Evolutionary conservation across 2,329 filamentous ascomycete species (phyloP).

Genomic region (Stromatinia cepivora): DNA sequence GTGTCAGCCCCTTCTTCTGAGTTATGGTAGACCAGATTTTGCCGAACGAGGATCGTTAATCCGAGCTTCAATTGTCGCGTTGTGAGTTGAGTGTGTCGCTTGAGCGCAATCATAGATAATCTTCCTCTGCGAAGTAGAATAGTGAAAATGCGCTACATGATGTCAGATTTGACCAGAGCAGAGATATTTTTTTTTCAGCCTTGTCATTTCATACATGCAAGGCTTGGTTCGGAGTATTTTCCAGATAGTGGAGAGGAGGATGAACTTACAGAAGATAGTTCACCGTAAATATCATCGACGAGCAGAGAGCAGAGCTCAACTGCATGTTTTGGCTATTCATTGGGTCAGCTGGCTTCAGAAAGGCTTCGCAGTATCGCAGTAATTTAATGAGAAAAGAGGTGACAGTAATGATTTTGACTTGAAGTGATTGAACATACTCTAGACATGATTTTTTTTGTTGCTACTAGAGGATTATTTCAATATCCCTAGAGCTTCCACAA

Average conservation of each 20-base stretch:
- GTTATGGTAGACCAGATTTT: conserved; percentile 75
- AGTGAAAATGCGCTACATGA: conserved; percentile 74
- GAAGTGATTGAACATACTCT: conserved; percentile 50
- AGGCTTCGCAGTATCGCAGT: not conserved
- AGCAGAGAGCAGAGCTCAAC: conserved; percentile 89
- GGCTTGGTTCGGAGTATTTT: conserved; percentile 8
- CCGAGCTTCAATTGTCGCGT: conserved; percentile 78
- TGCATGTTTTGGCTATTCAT: conserved; percentile 64
- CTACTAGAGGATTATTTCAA: conserved; percentile 74
- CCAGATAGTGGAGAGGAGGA: conserved; percentile 1
- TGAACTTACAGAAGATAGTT: conserved; percentile 79
- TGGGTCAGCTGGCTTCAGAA: not conserved
- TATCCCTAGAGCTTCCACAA: conserved; percentile 73
- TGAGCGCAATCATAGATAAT: conserved; percentile 68
- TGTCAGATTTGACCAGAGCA: conserved; percentile 33
- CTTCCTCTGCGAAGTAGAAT: conserved; percentile 77
- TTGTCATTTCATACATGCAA: conserved; percentile 21
- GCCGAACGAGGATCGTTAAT: conserved; percentile 81
- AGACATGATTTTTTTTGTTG: conserved; percentile 51
- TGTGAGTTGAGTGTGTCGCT: conserved; percentile 69
- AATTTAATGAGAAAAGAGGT: conserved; percentile 32
- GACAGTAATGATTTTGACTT: conserved; percentile 25
- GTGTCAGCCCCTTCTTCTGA: conserved; percentile 58
- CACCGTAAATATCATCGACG: conserved; percentile 85
- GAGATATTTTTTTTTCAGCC: conserved; percentile 22